Base-by-base conservation (phyloP, 305 asterid species). In the Rubia tinctorum region DNA sequence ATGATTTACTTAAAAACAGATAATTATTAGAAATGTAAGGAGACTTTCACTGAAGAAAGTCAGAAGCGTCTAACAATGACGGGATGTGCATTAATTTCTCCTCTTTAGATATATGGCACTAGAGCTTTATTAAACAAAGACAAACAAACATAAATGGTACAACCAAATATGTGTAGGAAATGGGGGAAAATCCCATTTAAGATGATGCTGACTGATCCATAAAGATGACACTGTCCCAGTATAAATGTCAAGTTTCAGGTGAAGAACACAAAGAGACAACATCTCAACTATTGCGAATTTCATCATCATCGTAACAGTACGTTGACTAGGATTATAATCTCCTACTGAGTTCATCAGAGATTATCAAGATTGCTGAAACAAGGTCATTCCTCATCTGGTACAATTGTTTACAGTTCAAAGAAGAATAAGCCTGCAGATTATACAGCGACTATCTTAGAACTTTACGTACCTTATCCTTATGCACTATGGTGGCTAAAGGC, bases 401-500 rank as follows among this genome's bases (percentile, higher is more conserved):
- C n/a, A 27, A 10, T 27, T 49, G 42, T 55, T 67, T 22, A 49
- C 27, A 53, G 65, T 73, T 47, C 44, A 39, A 13, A 39, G 5
- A 60, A 64, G 62, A 40, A 68, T 25, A 34, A 76, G 55, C 59
- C 22, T 59, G 40, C n/a, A 18, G 55, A 82, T 71, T 43, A 72
- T 72, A 27, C 30, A 34, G 34, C 22, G 62, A 13, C 14, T 15
- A 47, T 8, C 72, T 62, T 34, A 55, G 43, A 75, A 70, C 34
- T 73, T 65, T 56, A 60, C 71, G 85, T 63, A 90, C 99, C 97
- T 95, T 95, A 85, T 95, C 99, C 81, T 88, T 95, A 74, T 95
- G 99, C 64, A 95, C 99, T 71, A 95, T 95, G 76, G 98, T 95
- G 42, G 99, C 91, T 73, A 95, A 87, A 73, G 99, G 99, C 78